Evolutionary conservation across 1,139 yeast genomes (phyloP).

Genomic region (Nakaseomyces uthaithaninus): DNA sequence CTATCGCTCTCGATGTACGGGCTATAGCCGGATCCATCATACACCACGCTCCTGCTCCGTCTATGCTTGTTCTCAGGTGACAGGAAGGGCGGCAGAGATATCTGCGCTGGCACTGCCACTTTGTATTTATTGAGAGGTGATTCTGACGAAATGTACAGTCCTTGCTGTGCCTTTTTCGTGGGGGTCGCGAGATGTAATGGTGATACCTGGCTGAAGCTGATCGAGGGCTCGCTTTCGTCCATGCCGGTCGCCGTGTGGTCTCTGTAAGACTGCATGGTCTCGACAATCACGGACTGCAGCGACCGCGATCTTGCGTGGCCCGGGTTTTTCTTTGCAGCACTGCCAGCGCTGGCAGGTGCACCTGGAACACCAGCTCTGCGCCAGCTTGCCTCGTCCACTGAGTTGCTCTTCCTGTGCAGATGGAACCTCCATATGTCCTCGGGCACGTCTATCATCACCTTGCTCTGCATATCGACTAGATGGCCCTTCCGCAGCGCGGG

Average conservation of each 20-base stretch:
- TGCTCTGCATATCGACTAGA: slow-evolving; percentile 28
- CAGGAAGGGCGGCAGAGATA: slow-evolving; percentile 32
- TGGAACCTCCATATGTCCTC: slow-evolving; percentile 28
- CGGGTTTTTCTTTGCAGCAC: neutral
- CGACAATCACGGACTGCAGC: slow-evolving; percentile 26
- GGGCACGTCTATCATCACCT: slow-evolving; percentile 28
- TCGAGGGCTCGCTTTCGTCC: slow-evolving; percentile 3
- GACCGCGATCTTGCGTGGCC: slow-evolving; percentile 18
- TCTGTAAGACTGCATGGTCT: slow-evolving; percentile 19
- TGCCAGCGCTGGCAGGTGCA: neutral
- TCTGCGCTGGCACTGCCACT: slow-evolving; percentile 34
- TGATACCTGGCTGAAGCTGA: slow-evolving; percentile 10
- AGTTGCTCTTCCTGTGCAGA: slow-evolving; percentile 6
- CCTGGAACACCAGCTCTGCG: neutral
- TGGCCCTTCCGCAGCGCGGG: slow-evolving; percentile 18
- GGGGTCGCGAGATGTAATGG: slow-evolving; percentile 13
- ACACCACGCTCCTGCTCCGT: slow-evolving; percentile 22
- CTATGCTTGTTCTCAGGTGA: slow-evolving; percentile 31
- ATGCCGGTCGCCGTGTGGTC: slow-evolving; percentile 4
- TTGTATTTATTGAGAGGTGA: slow-evolving; percentile 31
- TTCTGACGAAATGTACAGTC: slow-evolving; percentile 30
- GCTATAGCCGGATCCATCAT: slow-evolving; percentile 29
- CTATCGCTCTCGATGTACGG: slow-evolving; percentile 13
- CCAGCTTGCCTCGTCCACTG: neutral
- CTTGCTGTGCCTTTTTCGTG: slow-evolving; percentile 10